phyloP scores from a whole-genome alignment of 306 rosid genomes.

The Sicyos baderoa region DNA sequence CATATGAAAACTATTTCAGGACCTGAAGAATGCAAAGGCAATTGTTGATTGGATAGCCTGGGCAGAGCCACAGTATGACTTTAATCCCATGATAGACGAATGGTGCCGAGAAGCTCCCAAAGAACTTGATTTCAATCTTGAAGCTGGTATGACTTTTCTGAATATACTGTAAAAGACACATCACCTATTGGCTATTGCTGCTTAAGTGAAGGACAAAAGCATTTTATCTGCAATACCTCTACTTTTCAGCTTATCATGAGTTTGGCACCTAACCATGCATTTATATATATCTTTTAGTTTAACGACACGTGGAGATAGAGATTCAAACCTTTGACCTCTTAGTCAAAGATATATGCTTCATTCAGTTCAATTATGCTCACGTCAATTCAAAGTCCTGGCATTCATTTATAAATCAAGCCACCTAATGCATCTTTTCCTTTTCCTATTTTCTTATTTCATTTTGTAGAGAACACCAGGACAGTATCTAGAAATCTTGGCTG shows the following conservation, averaged over 20 bases:
- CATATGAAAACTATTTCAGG: conserved; percentile 42
- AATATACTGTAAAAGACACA: conserved; percentile 15
- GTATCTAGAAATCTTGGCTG: conserved; percentile 92
- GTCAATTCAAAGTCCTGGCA: conserved; percentile 3
- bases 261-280: conserved; percentile 1
- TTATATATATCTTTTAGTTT: too few relatives aligned
- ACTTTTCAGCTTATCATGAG: neutral
- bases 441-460: conserved; percentile 16
- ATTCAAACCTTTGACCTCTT: too few relatives aligned
- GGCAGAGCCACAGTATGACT: conserved; percentile 92
- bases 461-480: conserved; percentile 75
- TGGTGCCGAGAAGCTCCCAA: conserved; percentile 99
- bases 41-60: conserved; percentile 96
- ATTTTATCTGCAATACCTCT: neutral
- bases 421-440: neutral
- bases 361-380: too few relatives aligned
- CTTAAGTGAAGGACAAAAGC: neutral
- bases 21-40: conserved; percentile 86
- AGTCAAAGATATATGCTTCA: too few relatives aligned
- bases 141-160: conserved; percentile 60
- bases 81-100: conserved; percentile 94
- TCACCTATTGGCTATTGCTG: neutral
- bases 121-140: conserved; percentile 86
- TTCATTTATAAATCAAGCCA: neutral
- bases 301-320: too few relatives aligned